Percentiles rank a stretch among this genome's conserved stretches.
Evolutionary conservation across 805 yeast genomes (phyloP).

Genomic region (Metschnikowia santaceciliae): DNA sequence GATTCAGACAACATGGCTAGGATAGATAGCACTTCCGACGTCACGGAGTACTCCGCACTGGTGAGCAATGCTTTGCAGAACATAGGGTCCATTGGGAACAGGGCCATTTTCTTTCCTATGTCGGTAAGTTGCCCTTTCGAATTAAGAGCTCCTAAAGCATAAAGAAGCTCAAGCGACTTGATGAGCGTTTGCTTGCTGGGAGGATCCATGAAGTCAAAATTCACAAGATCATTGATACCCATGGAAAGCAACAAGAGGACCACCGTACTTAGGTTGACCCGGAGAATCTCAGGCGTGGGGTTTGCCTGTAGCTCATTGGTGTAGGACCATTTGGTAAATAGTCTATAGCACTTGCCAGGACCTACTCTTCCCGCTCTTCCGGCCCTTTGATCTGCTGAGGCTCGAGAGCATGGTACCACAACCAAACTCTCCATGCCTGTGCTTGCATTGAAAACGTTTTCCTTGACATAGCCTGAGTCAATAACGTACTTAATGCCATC

Average conservation of each 20-base stretch:
- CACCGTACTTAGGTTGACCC: slow-evolving; percentile 76
- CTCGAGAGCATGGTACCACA: slow-evolving; percentile 43
- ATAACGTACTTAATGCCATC: slow-evolving; percentile 42
- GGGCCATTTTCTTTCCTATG: slow-evolving; percentile 81
- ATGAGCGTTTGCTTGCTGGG: slow-evolving; percentile 74
- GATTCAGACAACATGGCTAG: slow-evolving; percentile 83
- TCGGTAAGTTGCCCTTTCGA: slow-evolving; percentile 73
- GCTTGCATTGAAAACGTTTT: slow-evolving; percentile 37
- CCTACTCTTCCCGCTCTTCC: slow-evolving; percentile 48
- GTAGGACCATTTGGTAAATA: slow-evolving; percentile 82
- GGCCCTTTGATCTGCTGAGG: slow-evolving; percentile 45
- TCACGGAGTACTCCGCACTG: slow-evolving; percentile 58
- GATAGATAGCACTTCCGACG: slow-evolving; percentile 66
- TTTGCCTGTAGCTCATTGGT: slow-evolving; percentile 70
- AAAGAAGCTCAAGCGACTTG: slow-evolving; percentile 75
- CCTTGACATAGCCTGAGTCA: slow-evolving; percentile 45
- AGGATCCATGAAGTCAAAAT: slow-evolving; percentile 87
- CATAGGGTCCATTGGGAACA: slow-evolving; percentile 89
- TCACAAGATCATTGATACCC: slow-evolving; percentile 77
- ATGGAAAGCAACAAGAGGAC: slow-evolving; percentile 73
- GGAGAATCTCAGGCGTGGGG: slow-evolving; percentile 88
- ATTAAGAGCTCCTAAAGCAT: slow-evolving; percentile 82
- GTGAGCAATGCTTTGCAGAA: slow-evolving; percentile 70
- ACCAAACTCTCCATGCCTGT: slow-evolving; percentile 46
- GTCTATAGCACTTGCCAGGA: slow-evolving; percentile 57